Evolutionary conservation across 208 protist species (phyloP).

Genomic region (Wallacemonas sp.): DNA sequence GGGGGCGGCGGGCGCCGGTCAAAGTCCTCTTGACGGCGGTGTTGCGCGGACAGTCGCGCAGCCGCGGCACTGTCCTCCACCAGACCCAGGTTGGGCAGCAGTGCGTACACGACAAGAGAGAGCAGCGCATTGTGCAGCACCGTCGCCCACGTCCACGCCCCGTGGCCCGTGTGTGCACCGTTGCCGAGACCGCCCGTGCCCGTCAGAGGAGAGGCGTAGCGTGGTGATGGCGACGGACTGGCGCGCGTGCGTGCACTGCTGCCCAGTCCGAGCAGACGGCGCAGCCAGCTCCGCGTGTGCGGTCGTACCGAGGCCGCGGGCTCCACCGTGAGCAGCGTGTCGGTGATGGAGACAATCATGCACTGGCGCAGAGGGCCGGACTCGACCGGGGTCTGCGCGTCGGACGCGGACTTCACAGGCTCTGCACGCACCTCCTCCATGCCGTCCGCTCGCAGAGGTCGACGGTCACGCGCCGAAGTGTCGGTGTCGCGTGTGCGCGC

Average conservation of each 20-base stretch:
- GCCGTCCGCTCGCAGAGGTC: no score
- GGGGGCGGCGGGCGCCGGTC: no score
- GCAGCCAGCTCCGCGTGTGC: constrained; percentile 17
- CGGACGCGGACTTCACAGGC: background rate
- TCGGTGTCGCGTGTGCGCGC: no score
- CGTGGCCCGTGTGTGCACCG: background rate
- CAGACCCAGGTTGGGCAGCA: constrained; percentile 30
- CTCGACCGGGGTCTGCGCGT: background rate
- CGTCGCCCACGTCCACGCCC: constrained; percentile 7
- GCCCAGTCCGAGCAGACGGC: constrained; percentile 17
- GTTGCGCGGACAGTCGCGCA: no score
- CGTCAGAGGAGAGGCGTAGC: constrained; percentile 16
- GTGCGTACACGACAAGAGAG: constrained; percentile 32
- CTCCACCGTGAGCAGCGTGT: constrained; percentile 77
- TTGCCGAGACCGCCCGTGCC: background rate
- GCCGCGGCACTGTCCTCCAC: background rate
- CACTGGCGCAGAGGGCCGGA: constrained; percentile 27
- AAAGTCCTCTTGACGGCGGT: background rate
- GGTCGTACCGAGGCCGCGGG: constrained; percentile 23
- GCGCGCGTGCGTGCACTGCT: background rate
- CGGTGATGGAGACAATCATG: constrained; percentile 74
- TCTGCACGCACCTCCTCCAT: constrained; percentile 7
- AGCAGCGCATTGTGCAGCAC: constrained; percentile 38
- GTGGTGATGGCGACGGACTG: background rate
- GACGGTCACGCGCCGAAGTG: no score